Evolutionary conservation across 2,329 filamentous ascomycete genomes (phyloP).

Genomic region (Helicocarpus griseus): DNA sequence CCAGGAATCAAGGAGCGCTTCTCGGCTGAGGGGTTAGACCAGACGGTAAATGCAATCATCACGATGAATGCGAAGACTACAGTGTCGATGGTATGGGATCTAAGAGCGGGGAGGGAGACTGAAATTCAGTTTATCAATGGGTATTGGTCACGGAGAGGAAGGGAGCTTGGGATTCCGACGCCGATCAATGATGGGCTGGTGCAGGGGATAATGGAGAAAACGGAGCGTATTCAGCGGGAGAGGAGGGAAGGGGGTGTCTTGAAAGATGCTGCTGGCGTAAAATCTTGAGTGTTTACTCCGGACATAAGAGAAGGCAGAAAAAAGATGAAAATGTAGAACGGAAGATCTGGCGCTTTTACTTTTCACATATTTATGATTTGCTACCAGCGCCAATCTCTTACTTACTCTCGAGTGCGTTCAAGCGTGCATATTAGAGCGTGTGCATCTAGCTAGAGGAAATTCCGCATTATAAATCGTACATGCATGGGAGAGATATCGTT

Average conservation of each 20-base stretch:
- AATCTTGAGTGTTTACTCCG: too few relatives aligned
- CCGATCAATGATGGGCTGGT: not conserved
- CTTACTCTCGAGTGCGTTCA: too few relatives aligned
- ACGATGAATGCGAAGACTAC: constrained; percentile 46
- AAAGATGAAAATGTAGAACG: too few relatives aligned
- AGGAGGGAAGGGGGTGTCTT: not conserved
- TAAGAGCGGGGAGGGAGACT: constrained; percentile 52
- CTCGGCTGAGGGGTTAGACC: constrained; percentile 50
- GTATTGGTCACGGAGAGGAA: constrained; percentile 67
- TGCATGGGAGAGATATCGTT: too few relatives aligned
- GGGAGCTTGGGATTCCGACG: constrained; percentile 55
- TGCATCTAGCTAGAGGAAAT: too few relatives aligned
- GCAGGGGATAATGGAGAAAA: not conserved
- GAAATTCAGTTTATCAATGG: constrained; percentile 83
- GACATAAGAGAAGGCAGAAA: too few relatives aligned
- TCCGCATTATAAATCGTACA: too few relatives aligned
- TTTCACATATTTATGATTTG: too few relatives aligned
- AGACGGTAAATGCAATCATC: constrained; percentile 47
- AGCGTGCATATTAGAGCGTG: too few relatives aligned
- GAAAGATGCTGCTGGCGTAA: not conserved
- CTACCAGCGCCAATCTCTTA: too few relatives aligned
- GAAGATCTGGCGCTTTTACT: too few relatives aligned
- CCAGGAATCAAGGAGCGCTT: constrained; percentile 52
- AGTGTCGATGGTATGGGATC: constrained; percentile 59
- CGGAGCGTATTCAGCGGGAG: not conserved